Base-by-base conservation (phyloP, 768 basidiomycete genomes). In the Suillus brevipes region DNA sequence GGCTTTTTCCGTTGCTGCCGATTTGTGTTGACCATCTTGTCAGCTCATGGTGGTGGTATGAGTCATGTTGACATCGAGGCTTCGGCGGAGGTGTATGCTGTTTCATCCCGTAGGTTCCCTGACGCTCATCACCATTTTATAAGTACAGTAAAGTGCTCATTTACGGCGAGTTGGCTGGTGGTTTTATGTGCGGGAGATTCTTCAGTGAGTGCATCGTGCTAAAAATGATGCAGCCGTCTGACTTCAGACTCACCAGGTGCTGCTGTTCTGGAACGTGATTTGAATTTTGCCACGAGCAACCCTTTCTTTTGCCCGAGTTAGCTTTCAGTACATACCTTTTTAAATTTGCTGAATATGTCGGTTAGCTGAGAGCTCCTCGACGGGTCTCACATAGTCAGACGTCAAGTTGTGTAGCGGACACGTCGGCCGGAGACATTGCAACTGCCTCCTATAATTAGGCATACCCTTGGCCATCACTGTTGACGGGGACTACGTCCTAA, bases 81-180 rank as follows among this genome's bases (percentile, higher is more conserved):
- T 82, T 81, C 62, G 79, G 80, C 6, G 80, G 81, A 1, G 79
- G 81, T 60, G 71, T 72, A 28, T 18, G 65, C 56, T 14, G 6
- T 10, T 37, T 49, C n/a, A 12, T 23, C 7, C 56, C 8, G 23
- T 37, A 49, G 16, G 57, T 18, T 52, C 3, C 23, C 40, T 62
- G 34, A 66, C 52, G 16, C 3, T 6, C 25, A 8, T 62, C n/a
- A 63, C 60, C 31, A 31, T 31, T 31, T 31, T 31, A 4, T 4
- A 4, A 31, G 2, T 4, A 31, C 31, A 31, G 4, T 4, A 31
- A 31, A 31, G 4, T 31, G 31, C 31, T 31, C 31, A 31, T 31
- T 31, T 31, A 31, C 31, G 31, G 31, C 2, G 31, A 31, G 31
- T 4, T 31, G 31, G 31, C 31, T 31, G 31, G 31, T 31, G 31